Base-by-base conservation (phyloP, 2,329 filamentous ascomycete species). In the Xylariaceae sp. region DNA sequence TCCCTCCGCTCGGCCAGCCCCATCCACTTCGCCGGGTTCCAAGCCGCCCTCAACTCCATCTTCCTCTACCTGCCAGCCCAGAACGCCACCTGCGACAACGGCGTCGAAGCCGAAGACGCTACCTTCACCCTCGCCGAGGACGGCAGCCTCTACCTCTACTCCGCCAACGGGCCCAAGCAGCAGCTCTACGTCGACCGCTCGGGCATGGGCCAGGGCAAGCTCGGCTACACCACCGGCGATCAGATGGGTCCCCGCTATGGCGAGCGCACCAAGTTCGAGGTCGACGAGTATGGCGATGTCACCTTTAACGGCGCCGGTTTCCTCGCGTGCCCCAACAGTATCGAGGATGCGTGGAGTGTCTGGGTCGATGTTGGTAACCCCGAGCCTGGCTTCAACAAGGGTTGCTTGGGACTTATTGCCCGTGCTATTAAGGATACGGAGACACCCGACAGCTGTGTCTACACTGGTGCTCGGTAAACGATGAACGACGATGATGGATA, bases 131-230 rank as follows among this genome's bases (percentile, higher is more conserved):
- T 85, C 65, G 11, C 51, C 2, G 72, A 80, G 51, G 73, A 80
- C 51, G 74, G 73, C 51, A 73, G 74, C 50, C 75, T 84, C 34
- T 78, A 71, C 68, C 77, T 87, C 37, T 83, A 78, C 71, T 76
- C 75, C 39, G 64, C 67, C 30, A 72, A 73, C 18, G 73, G 71
- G 3, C 73, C 72, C 50, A 71, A 73, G 2, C 83, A 86, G 73
- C 72, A 79, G 65, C 60, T 82, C 54, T 85, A 68, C 63, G 78
- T 78, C 47, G 82, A 86, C 70, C 78, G 79, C 50, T 83, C 80
- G 51, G 82, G 81, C 67, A 84, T 84, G 81, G 82, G 81, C 64
- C 79, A 82, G 64, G 84, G 84, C 54, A 72, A 74, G 18, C 66
- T 85, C 48, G 76, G 78, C 48, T 86, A 83, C 74, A 76, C 77